Evolutionary conservation across 805 yeast genomes (phyloP), one percentile per base, ranked within the genome.

Genomic region (Candida oleophila): DNA sequence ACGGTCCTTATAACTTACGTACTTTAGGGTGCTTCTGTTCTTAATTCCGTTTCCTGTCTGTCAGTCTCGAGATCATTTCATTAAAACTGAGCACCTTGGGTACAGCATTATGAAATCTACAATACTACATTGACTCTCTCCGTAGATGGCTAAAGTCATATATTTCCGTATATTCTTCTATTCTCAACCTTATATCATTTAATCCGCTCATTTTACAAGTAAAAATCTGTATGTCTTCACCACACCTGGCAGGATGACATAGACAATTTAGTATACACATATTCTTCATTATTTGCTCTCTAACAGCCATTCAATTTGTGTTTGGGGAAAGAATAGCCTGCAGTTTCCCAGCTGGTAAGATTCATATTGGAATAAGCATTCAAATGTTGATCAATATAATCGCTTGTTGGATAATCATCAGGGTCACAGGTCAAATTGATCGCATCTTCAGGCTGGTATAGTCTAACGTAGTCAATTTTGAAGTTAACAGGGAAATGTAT

Each of bases 341-440:
- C 90, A 9, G 54, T 68, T 32, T 68, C 74, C 96, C 96, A 92
- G 8, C 68, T 51, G 0, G 98, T 92, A 44, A 76, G 53, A 66
- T 92, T 92, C 42, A 73, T 61, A 63, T 89, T 80, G 38, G 62
- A 49, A 62, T 92, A 92, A 1, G 94, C 94, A 41, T 73, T 73
- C 45, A 70, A 61, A 64, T 92, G 98, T 22, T 62, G 59, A 42
- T 81, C 65, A 55, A 92, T 92, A 71, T 92, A 92, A 57, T 88
- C 90, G 53, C 74, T 72, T 0, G 98, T 94, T 45, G 98, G 98
- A 61, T 76, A 82, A 60, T 80, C 95, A 0, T 57, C 68, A 0
- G 99, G 98, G 61, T 91, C 97, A 70, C 98, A 92, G 0, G 94
- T 85, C 19, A 85, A 46, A 42, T 80, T 77, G 25, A 74, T 65